phyloP scores from a whole-genome alignment of 2,329 filamentous ascomycete species.

The Zymoseptoria pseudotritici region DNA sequence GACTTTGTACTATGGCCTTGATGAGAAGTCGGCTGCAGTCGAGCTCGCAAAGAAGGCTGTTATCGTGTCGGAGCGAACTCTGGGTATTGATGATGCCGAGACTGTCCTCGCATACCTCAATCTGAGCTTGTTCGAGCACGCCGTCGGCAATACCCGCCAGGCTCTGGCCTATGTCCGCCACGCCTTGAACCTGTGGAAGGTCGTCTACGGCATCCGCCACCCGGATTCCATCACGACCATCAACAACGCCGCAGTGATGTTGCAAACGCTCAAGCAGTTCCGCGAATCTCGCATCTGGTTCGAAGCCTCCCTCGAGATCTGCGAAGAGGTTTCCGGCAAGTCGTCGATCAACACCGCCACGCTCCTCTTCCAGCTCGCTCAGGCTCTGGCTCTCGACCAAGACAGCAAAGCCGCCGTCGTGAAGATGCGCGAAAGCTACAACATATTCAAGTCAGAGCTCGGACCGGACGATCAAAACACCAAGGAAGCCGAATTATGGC shows the following conservation, averaged over 20 bases:
- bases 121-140: slow-evolving; percentile 87
- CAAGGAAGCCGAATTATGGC: slow-evolving; percentile 94
- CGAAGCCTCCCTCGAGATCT: slow-evolving; percentile 81
- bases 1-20: slow-evolving; percentile 94
- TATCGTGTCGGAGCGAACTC: slow-evolving; percentile 87
- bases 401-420: slow-evolving; percentile 86
- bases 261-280: slow-evolving; percentile 90
- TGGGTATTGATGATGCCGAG: slow-evolving; percentile 88
- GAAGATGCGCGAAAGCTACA: slow-evolving; percentile 94
- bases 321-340: slow-evolving; percentile 81
- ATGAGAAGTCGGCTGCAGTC: slow-evolving; percentile 91
- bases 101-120: slow-evolving; percentile 95
- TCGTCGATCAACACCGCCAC: slow-evolving; percentile 90
- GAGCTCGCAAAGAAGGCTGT: slow-evolving; percentile 95
- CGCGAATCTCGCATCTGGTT: slow-evolving; percentile 95
- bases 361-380: slow-evolving; percentile 91
- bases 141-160: slow-evolving; percentile 77
- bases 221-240: slow-evolving; percentile 97
- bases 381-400: slow-evolving; percentile 89
- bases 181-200: slow-evolving; percentile 90
- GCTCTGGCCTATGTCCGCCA: slow-evolving; percentile 88
- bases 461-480: slow-evolving; percentile 93
- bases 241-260: slow-evolving; percentile 98
- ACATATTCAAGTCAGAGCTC: slow-evolving; percentile 82
- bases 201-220: slow-evolving; percentile 88